Base-by-base conservation (phyloP, 331 rosid species). In the Phaseolus coccineus region DNA sequence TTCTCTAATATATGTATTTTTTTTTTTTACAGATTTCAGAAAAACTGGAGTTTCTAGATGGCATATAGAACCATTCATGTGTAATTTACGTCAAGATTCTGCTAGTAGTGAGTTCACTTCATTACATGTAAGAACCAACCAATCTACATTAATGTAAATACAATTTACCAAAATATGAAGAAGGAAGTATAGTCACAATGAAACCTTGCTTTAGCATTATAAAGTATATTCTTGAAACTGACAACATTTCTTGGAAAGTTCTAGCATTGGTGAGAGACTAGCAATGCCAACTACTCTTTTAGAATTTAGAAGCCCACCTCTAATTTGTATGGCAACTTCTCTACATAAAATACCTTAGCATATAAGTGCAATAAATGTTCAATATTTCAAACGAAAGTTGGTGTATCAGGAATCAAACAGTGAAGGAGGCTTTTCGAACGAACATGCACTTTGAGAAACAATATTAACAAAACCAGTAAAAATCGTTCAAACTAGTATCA, bases 21-120 rank as follows among this genome's bases (percentile, higher is more conserved):
- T 39, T 12, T 42, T 24, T 22, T 6, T 12, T 67, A 30, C 4
- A 15, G 19, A 15, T 19, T 53, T 46, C 5, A 12, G 3, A 46
- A 46, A 42, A 12, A 42, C 47, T 8, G 13, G 0, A 40, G 0
- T 40, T 40, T 0, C 0, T 5, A 2, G 3, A 0, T 8, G 3
- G 11, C 0, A 40, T 0, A 1, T 39, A 39, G 2, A 6, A 1
- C 1, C 0, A 0, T 7, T 39, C 10, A 39, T 39, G 8, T 0
- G 0, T 0, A 35, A 4, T 0, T 35, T 0, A 0, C 0, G 8
- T 39, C 11, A 47, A 3, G 15, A 2, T 69, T 24, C 30, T 4
- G 2, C 2, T 55, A 56, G 33, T 6, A 48, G 2, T 30, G 46
- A 30, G n/a, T 71, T 71, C 11, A 5, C 64, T 52, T 51, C 63